Base-by-base conservation (phyloP, 805 yeast genomes). In the Sugiyamaella floridensis region DNA sequence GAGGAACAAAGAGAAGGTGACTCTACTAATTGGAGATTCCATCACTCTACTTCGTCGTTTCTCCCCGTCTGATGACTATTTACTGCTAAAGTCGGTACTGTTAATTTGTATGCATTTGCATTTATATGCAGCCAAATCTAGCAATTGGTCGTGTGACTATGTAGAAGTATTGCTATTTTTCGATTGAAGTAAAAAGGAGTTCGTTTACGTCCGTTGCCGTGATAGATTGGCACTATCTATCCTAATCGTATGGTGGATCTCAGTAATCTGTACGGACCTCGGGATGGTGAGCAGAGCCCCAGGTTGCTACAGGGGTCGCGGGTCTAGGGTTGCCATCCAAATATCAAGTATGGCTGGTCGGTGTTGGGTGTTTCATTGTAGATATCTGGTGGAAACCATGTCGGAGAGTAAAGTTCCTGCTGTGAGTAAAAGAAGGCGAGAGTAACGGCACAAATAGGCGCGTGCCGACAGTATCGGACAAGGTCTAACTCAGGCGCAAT, bases 331-430 rank as follows among this genome's bases (percentile, higher is more conserved):
- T 22, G 26, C 26, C 26, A 22, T 22, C 3, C 44, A 14, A 28
- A 14, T 15, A 15, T 44, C 12, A 14, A 44, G 12, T 11, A 11
- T 43, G 28, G 19, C 44, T 19, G 22, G 19, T 37, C 3, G 12
- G 3, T 10, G 22, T 34, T 34, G 18, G 40, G 26, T 34, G n/a
- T 47, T 47, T 19, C 26, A 3, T 20, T 12, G 10, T n/a, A 26
- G 16, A 40, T 10, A 28, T 11, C 11, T 32, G 19, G 19, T 48
- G n/a, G 40, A 16, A 47, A 41, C 18, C 43, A 52, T 52, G 55
- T 20, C 52, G 32, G 59, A 58, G 47, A 56, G 49, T 48, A 55
- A 57, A 40, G 58, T 56, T 15, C 59, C 61, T 5, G 58, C 58
- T 28, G 60, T 57, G 47, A 45, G 60, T 53, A 16, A 3, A 41